These are phyloP conservation scores for Phytophthora sansomeana DNA, from an alignment of 352 stramenopile genomes.

Conservation along the genomic window DNA sequence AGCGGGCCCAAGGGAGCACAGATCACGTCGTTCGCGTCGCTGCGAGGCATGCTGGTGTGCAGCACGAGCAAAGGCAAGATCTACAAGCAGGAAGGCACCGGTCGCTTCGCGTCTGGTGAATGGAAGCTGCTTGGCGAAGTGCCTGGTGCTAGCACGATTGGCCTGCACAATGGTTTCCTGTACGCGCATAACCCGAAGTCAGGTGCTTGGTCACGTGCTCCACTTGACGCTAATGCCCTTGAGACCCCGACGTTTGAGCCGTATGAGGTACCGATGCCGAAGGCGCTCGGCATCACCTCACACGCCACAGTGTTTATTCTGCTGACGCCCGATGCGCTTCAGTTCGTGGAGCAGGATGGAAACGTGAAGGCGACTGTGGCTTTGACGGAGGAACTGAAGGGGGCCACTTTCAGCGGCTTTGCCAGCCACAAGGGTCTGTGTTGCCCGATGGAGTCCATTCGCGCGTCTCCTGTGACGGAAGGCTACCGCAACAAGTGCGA, in stretches of 20 bases:
- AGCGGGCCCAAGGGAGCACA: slow-evolving; percentile 44
- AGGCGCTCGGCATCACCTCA: slow-evolving; percentile 68
- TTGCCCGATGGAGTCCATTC: slow-evolving; percentile 89
- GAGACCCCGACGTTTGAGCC: slow-evolving; percentile 61
- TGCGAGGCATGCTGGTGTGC: slow-evolving; percentile 70
- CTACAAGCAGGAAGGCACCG: slow-evolving; percentile 71
- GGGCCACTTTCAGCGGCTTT: slow-evolving; percentile 57
- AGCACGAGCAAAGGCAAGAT: slow-evolving; percentile 68
- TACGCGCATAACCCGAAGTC: slow-evolving; percentile 52
- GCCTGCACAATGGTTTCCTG: slow-evolving; percentile 77
- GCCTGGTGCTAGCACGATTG: slow-evolving; percentile 53
- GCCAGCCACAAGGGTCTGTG: slow-evolving; percentile 86
- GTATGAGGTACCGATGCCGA: slow-evolving; percentile 31
- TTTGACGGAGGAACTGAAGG: slow-evolving; percentile 29
- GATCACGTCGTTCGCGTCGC: slow-evolving; percentile 71
- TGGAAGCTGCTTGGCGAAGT: slow-evolving; percentile 69
- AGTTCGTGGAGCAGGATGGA: slow-evolving; percentile 49
- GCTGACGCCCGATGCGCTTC: slow-evolving; percentile 51
- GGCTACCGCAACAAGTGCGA: slow-evolving; percentile 98
- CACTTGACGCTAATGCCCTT: slow-evolving; percentile 52
- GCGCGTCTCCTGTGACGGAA: slow-evolving; percentile 82
- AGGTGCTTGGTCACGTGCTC: slow-evolving; percentile 61
- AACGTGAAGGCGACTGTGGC: slow-evolving; percentile 46
- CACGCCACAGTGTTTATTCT: slow-evolving; percentile 82
- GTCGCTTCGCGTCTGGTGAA: slow-evolving; percentile 62